These are phyloP conservation scores for Closterium sp. DNA, from an alignment of 139 green algal genomes.

Conservation along the genomic window DNA sequence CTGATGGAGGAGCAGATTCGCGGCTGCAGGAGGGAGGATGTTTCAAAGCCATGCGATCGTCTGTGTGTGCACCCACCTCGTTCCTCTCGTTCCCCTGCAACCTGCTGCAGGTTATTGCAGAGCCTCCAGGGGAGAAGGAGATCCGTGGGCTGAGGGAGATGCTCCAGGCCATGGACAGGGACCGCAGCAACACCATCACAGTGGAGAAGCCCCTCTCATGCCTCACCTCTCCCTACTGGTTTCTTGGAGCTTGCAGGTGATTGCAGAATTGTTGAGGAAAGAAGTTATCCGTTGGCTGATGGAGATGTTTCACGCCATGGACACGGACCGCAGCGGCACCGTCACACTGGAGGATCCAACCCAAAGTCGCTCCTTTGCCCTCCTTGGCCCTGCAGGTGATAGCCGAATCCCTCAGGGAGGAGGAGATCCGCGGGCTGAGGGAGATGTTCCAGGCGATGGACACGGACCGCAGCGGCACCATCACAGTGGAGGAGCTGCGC, in stretches of 20 bases:
- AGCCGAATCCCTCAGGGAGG: no score
- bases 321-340: constrained; percentile 60
- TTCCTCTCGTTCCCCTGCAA: no score
- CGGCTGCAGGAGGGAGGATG: constrained; percentile 54
- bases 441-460: constrained; percentile 35
- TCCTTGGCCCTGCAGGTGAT: constrained; percentile 23
- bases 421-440: no score
- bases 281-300: constrained; percentile 61
- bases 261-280: constrained; percentile 56
- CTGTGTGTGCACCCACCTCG: no score
- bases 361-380: no score
- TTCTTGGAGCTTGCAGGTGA: constrained; percentile 57
- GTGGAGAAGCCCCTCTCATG: neutral
- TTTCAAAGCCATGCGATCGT: constrained; percentile 47
- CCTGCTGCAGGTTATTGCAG: constrained; percentile 45
- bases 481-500: constrained; percentile 63
- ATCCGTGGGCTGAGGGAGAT: no score
- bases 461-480: constrained; percentile 60
- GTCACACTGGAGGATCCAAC: constrained; percentile 64
- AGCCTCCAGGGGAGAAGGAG: neutral
- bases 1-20: constrained; percentile 59
- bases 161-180: constrained; percentile 55
- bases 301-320: constrained; percentile 64
- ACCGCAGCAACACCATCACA: constrained; percentile 62
- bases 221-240: no score